Conservation (phyloP, 352 stramenopile species). For the Globisporangium nunn region DNA sequence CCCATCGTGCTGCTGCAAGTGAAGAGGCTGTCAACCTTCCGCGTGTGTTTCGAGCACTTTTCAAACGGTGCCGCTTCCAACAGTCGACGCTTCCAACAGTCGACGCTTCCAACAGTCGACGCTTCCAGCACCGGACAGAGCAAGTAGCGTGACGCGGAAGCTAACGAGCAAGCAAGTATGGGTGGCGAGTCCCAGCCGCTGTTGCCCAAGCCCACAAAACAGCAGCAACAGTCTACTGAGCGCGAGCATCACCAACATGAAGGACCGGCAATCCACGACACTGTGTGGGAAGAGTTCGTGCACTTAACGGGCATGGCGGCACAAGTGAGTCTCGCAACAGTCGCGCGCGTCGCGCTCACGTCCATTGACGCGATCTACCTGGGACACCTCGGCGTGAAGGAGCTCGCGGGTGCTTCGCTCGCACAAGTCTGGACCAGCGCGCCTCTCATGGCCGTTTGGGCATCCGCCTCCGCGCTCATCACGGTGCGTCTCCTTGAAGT, state of each 20-base stretch:
- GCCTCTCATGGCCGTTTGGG: constrained; percentile 58
- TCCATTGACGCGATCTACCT: constrained; percentile 76
- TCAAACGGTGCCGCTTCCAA: not conserved
- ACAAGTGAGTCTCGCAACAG: constrained; percentile 56
- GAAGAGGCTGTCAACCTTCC: too few species aligned
- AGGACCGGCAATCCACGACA: constrained; percentile 8
- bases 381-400: constrained; percentile 64
- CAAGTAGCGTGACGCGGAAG: not conserved
- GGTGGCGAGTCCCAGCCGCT: constrained; percentile 40
- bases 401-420: constrained; percentile 66
- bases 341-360: constrained; percentile 52
- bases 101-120: not conserved
- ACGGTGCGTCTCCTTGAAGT: constrained; percentile 12
- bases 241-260: not conserved
- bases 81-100: not conserved
- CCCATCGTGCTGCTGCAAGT: constrained; percentile 15
- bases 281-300: constrained; percentile 46
- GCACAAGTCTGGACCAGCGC: constrained; percentile 62
- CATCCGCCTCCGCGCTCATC: constrained; percentile 50
- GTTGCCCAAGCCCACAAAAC: constrained; percentile 16
- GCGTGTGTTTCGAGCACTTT: too few species aligned
- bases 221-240: not conserved
- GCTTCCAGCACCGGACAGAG: not conserved
- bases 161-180: not conserved
- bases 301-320: constrained; percentile 52